Evolutionary conservation across 2,329 filamentous ascomycete genomes (phyloP).

Genomic region (Neoscytalidium dimidiatum): DNA sequence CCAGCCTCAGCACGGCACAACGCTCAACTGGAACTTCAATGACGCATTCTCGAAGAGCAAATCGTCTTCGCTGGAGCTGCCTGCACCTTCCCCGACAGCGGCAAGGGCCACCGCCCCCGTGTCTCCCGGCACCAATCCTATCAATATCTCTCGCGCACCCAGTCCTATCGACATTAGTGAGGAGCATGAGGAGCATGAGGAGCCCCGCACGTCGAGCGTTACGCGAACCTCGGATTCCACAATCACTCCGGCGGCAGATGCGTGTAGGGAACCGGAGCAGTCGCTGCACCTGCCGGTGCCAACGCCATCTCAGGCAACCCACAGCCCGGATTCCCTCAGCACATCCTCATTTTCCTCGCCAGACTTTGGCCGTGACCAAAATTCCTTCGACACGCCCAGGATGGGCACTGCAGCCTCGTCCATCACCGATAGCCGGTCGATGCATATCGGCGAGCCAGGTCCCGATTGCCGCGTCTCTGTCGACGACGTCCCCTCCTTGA

Average conservation of each 20-base stretch:
- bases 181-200: slow-evolving; percentile 51
- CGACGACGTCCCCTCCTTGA: slow-evolving; percentile 73
- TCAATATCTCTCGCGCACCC: slow-evolving; percentile 22
- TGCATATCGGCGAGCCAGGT: slow-evolving; percentile 72
- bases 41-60: slow-evolving; percentile 26
- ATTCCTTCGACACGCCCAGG: slow-evolving; percentile 65
- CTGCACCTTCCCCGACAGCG: slow-evolving; percentile 8
- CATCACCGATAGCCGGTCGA: slow-evolving; percentile 69
- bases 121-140: slow-evolving; percentile 1
- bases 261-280: slow-evolving; percentile 38
- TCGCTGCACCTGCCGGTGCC: slow-evolving; percentile 41
- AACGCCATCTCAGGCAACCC: slow-evolving; percentile 50
- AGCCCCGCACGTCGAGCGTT: slow-evolving; percentile 50
- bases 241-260: slow-evolving; percentile 37
- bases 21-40: slow-evolving; percentile 47
- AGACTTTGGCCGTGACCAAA: slow-evolving; percentile 61
- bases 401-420: slow-evolving; percentile 77
- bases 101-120: not conserved
- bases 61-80: not conserved
- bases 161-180: slow-evolving; percentile 48
- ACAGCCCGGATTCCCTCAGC: slow-evolving; percentile 66
- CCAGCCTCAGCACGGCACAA: slow-evolving; percentile 37
- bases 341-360: slow-evolving; percentile 65
- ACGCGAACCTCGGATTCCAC: slow-evolving; percentile 55
- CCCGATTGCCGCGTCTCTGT: slow-evolving; percentile 71